These are phyloP conservation scores for Tardiomyces blankii DNA, from an alignment of 1,139 yeast species.

Conservation along the genomic window DNA sequence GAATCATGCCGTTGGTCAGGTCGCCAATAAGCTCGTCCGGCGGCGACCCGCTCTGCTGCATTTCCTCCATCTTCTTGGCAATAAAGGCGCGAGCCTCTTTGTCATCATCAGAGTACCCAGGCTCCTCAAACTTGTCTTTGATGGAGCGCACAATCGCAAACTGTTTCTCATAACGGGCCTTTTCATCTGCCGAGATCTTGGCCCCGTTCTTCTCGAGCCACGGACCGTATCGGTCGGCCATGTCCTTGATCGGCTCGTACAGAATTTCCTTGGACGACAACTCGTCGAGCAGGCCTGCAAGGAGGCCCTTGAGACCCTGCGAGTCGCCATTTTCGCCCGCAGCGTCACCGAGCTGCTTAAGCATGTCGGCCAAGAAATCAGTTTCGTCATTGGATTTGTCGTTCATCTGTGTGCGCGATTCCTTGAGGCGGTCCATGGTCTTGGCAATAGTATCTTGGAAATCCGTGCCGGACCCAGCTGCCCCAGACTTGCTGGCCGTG, in stretches of 20 bases:
- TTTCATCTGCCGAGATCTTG: slow-evolving; percentile 21
- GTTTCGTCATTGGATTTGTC: slow-evolving; percentile 37
- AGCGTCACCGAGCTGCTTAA: slow-evolving; percentile 53
- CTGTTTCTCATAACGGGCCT: slow-evolving; percentile 25
- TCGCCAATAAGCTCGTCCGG: slow-evolving; percentile 74
- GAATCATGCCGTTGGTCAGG: slow-evolving; percentile 40
- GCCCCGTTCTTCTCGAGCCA: slow-evolving; percentile 44
- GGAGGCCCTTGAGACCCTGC: slow-evolving; percentile 46
- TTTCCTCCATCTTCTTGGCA: slow-evolving; percentile 44
- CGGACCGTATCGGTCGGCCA: slow-evolving; percentile 52
- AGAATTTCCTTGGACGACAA: slow-evolving; percentile 78
- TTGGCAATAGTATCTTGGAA: slow-evolving; percentile 73
- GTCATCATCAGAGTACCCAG: slow-evolving; percentile 44
- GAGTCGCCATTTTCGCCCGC: slow-evolving; percentile 33
- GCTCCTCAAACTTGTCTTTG: slow-evolving; percentile 45
- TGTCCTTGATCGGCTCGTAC: slow-evolving; percentile 80
- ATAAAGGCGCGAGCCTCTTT: slow-evolving; percentile 41
- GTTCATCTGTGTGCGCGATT: slow-evolving; percentile 40
- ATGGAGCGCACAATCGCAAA: slow-evolving; percentile 33
- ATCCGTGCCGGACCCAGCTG: slow-evolving; percentile 17
- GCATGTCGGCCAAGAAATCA: slow-evolving; percentile 29
- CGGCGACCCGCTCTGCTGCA: slow-evolving; percentile 65
- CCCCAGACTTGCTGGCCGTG: slow-evolving; percentile 7
- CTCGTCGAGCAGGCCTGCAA: slow-evolving; percentile 72
- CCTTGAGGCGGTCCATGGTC: slow-evolving; percentile 63